Conservation (phyloP, 2,329 filamentous ascomycete species). For the Phaeosphaeria sp. region DNA sequence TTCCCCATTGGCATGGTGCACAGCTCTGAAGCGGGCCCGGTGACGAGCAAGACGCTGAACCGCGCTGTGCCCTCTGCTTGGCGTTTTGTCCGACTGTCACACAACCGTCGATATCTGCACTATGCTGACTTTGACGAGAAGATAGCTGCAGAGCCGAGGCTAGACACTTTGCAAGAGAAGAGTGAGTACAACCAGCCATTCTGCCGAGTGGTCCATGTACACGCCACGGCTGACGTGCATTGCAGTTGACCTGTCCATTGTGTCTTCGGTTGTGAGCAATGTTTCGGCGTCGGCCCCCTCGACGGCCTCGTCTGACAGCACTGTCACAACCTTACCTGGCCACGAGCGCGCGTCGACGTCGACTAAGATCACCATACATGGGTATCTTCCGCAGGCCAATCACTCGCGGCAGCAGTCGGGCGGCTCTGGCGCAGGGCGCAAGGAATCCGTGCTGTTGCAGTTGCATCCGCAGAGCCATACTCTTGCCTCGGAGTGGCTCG, state of each 20-base stretch:
- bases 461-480: slow-evolving; percentile 81
- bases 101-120: slow-evolving; percentile 89
- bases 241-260: slow-evolving; percentile 78
- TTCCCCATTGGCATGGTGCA: slow-evolving; percentile 68
- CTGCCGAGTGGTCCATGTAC: slow-evolving; percentile 20
- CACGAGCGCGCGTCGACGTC: slow-evolving; percentile 52
- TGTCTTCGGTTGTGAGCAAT: slow-evolving; percentile 94
- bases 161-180: slow-evolving; percentile 79
- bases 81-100: slow-evolving; percentile 86
- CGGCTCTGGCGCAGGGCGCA: slow-evolving; percentile 45
- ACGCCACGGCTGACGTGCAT: slow-evolving; percentile 36
- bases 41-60: slow-evolving; percentile 51
- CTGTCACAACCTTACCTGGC: slow-evolving; percentile 50
- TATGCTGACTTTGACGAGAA: slow-evolving; percentile 82
- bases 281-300: slow-evolving; percentile 70
- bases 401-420: slow-evolving; percentile 38
- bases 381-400: slow-evolving; percentile 59
- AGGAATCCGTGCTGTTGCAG: slow-evolving; percentile 80
- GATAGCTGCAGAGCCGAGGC: slow-evolving; percentile 68
- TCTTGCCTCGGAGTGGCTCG: slow-evolving; percentile 93
- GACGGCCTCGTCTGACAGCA: slow-evolving; percentile 56
- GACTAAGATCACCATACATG: slow-evolving; percentile 93
- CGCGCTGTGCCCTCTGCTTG: slow-evolving; percentile 64
- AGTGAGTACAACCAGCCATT: slow-evolving; percentile 52
- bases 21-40: slow-evolving; percentile 55